Evolutionary conservation across 495 filamentous ascomycete genomes (phyloP).

Genomic region (Tuber calosporum): DNA sequence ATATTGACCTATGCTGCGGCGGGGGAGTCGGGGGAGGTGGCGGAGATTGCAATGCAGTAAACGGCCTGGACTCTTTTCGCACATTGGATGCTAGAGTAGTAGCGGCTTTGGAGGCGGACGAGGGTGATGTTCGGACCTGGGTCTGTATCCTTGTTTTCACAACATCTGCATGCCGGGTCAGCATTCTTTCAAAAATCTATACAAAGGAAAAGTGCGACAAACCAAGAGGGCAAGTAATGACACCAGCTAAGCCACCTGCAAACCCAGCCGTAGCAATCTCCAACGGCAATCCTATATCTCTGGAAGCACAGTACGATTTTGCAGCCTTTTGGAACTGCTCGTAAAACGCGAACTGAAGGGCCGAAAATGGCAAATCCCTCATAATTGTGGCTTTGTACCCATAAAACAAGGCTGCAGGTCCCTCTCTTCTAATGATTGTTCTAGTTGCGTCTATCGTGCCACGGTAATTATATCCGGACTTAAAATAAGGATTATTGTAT

Average conservation of each 20-base stretch:
- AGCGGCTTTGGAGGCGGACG: not conserved
- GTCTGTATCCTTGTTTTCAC: conserved; percentile 98
- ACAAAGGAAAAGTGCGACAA: not conserved
- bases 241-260: conserved; percentile 90
- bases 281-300: conserved; percentile 72
- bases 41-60: conserved; percentile 23
- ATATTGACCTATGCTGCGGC: conserved; percentile 54
- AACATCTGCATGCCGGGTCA: conserved; percentile 53
- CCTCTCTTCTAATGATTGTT: conserved; percentile 76
- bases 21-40: not conserved
- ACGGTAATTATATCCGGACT: conserved; percentile 89
- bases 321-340: conserved; percentile 84
- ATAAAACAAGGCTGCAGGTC: conserved; percentile 76
- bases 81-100: conserved; percentile 18
- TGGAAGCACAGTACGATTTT: conserved; percentile 56
- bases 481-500: conserved; percentile 87
- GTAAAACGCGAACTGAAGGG: conserved; percentile 95
- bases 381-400: conserved; percentile 92
- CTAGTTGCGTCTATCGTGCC: conserved; percentile 68
- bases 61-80: conserved; percentile 17
- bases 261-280: conserved; percentile 84
- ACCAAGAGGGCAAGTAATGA: conserved; percentile 79
- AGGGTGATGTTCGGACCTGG: conserved; percentile 58
- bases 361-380: conserved; percentile 91
- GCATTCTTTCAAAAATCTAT: not conserved